These are phyloP conservation scores for Cytidiella melzeri DNA, from an alignment of 768 basidiomycete genomes.

Conservation along the genomic window DNA sequence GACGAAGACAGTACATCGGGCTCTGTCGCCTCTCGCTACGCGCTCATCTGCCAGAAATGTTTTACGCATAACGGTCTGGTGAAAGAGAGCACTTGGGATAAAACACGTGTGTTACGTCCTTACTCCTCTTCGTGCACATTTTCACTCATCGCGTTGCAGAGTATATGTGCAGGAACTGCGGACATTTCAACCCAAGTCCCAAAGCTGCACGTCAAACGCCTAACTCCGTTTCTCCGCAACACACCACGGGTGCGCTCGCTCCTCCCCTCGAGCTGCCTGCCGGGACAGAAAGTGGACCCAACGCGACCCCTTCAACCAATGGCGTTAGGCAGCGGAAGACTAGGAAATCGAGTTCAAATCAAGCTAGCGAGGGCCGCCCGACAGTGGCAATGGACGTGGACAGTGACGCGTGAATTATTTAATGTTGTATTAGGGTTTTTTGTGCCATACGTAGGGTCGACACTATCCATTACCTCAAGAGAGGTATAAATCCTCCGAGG, in stretches of 20 bases:
- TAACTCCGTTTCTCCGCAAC: conserved; percentile 24
- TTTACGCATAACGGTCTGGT: conserved; percentile 87
- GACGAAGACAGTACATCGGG: conserved; percentile 47
- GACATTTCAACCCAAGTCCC: conserved; percentile 63
- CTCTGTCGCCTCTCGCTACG: conserved; percentile 50
- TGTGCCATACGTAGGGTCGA: not conserved
- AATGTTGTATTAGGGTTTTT: not conserved
- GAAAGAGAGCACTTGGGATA: conserved; percentile 74
- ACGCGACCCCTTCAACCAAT: not conserved
- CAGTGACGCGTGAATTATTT: not conserved
- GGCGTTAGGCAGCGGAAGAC: not conserved
- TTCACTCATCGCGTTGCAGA: conserved; percentile 39
- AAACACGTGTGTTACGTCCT: conserved; percentile 57
- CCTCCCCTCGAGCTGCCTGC: not conserved
- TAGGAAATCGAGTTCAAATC: too few relatives aligned
- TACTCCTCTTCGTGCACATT: not conserved
- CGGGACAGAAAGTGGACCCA: not conserved
- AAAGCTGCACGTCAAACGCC: conserved; percentile 19
- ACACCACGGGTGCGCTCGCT: conserved; percentile 28
- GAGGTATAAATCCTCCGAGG: too few relatives aligned
- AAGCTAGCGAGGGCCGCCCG: not conserved
- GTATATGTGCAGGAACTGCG: conserved; percentile 82
- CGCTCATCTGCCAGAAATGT: conserved; percentile 84
- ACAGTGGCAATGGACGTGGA: not conserved
- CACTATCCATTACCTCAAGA: too few relatives aligned